Conservation (phyloP, 495 filamentous ascomycete genomes). For the Pseudevernia furfuracea region DNA sequence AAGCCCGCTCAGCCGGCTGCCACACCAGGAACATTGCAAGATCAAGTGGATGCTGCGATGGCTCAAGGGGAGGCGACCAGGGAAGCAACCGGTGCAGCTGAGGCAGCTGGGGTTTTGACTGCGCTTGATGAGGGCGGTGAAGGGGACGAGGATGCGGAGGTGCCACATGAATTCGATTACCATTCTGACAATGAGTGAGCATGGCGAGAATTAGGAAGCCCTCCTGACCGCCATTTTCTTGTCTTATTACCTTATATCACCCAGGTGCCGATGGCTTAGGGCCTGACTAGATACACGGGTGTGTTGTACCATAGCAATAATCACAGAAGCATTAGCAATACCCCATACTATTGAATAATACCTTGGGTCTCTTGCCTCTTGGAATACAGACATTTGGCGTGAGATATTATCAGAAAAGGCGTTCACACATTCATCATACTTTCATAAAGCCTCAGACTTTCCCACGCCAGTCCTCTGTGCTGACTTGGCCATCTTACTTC, state of each 20-base stretch:
- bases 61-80: constrained; percentile 22
- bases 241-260: not conserved
- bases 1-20: constrained; percentile 58
- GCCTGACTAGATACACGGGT: not conserved
- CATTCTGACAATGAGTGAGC: constrained; percentile 59
- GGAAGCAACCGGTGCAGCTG: constrained; percentile 45
- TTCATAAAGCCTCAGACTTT: no score
- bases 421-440: no score
- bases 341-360: not conserved
- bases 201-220: constrained; percentile 37
- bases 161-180: constrained; percentile 81
- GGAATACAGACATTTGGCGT: no score
- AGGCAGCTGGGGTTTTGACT: constrained; percentile 71
- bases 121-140: constrained; percentile 81
- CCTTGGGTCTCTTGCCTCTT: no score
- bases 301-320: not conserved
- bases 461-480: no score
- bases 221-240: constrained; percentile 7
- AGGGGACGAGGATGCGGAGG: constrained; percentile 70
- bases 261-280: not conserved
- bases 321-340: not conserved
- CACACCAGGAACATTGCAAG: constrained; percentile 38
- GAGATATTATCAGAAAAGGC: no score
- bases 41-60: constrained; percentile 30
- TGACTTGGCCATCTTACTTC: no score